Percentiles rank a stretch among this genome's conserved stretches.
These are phyloP conservation scores for Sporothrix euskadiensis DNA, from an alignment of 2,329 filamentous ascomycete species.

Conservation along the genomic window DNA sequence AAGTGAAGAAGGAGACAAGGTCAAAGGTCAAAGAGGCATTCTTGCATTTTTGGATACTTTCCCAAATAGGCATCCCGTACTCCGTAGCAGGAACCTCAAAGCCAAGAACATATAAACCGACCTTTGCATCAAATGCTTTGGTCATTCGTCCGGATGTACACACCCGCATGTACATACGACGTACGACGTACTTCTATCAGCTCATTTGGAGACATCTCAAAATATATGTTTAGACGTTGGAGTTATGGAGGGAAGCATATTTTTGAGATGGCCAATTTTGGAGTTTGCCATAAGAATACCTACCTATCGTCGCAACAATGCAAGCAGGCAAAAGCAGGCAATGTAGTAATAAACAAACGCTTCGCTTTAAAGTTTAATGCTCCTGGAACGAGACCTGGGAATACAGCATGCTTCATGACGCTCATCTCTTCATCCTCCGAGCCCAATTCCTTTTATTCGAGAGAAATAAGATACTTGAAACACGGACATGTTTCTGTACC, in stretches of 20 bases:
- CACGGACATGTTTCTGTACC: neutral
- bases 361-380: neutral
- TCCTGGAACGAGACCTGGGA: neutral
- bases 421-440: neutral
- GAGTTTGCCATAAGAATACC: neutral
- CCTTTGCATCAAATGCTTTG: neutral
- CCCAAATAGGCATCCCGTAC: neutral
- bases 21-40: too few relatives aligned
- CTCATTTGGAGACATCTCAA: neutral
- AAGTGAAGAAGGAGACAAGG: too few relatives aligned
- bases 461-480: neutral
- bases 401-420: constrained; percentile 5
- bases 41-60: neutral
- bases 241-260: neutral
- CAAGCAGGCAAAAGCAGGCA: neutral
- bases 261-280: neutral
- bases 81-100: neutral
- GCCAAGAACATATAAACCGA: neutral
- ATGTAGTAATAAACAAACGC: neutral
- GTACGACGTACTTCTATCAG: too few relatives aligned
- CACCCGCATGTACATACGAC: neutral
- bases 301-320: neutral
- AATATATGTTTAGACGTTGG: neutral
- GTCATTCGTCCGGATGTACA: neutral
- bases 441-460: neutral